Base-by-base conservation (phyloP, 176 grass and related monocot genomes). In the Carex cristatella region DNA sequence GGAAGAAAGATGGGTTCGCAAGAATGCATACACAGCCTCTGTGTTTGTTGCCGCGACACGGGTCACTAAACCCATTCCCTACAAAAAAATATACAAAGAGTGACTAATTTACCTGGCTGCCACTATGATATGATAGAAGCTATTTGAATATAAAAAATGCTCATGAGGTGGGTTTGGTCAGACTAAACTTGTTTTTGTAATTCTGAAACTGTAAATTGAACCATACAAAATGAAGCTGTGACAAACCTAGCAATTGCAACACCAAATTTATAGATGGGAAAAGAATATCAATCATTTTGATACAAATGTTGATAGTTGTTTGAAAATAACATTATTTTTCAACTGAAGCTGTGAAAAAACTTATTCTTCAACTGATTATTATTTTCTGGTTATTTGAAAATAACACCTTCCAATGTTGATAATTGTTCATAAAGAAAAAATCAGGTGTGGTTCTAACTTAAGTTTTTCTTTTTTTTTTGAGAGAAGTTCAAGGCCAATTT, bases 1-100 rank as follows among this genome's bases (percentile, higher is more conserved):
- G 42, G 85, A 56, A 79, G 96, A 84, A 23, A 98, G 90, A 66
- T 89, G 89, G 30, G 85, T 82, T 33, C 83, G 89, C 51, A 98
- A 33, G 80, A 98, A 98, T 79, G 59, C 69, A 75, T 95, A 95
- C 0, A 89, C 96, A 0, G 89, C 86, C 35, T 95, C 93, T 0
- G 93, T 99, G 65, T 14, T 94, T 37, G 75, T 84, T 4, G 91
- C 93, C 0, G 90, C 67, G 61, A 99, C 57, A 62, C 93, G 87
- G 28, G 88, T 86, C 48, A 94, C 88, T 83, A 94, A 60, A 14
- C 96, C 93, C 4, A 94, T 81, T 68, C 86, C 91, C 93, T 99
- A 87, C 49, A 16, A 5, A 77, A 77, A 38, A 56, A 57, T 44
- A 85, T 44, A 38, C 31, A 81, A 77, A 77, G 27, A 77, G 1